A percentile compares a stretch with the other conserved stretches of the same genome.
These are phyloP conservation scores for Paecilomyces variotii DNA, from an alignment of 2,329 filamentous ascomycete genomes.

Conservation along the genomic window DNA sequence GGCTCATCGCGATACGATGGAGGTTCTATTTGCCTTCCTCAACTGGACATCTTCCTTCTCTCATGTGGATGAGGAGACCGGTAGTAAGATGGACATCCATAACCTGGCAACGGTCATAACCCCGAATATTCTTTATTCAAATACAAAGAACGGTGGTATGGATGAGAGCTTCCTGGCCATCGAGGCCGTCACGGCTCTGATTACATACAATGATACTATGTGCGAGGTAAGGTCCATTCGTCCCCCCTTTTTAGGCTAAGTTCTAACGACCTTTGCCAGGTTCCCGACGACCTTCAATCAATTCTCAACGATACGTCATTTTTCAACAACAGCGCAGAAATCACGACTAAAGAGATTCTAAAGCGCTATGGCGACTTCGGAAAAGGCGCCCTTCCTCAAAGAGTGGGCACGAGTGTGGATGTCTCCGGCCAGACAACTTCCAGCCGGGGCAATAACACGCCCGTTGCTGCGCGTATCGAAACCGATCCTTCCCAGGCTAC, in stretches of 20 bases:
- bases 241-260: slow-evolving; percentile 69
- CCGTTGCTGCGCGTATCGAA: slow-evolving; percentile 61
- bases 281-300: slow-evolving; percentile 83
- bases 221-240: slow-evolving; percentile 65
- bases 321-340: slow-evolving; percentile 73
- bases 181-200: slow-evolving; percentile 82
- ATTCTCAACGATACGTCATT: slow-evolving; percentile 76
- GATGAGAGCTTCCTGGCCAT: slow-evolving; percentile 89
- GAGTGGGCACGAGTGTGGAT: slow-evolving; percentile 44
- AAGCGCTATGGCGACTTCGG: slow-evolving; percentile 82
- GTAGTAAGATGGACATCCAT: slow-evolving; percentile 98
- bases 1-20: slow-evolving; percentile 83
- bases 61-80: slow-evolving; percentile 91
- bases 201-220: slow-evolving; percentile 91
- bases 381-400: slow-evolving; percentile 54
- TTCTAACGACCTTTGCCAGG: slow-evolving; percentile 44
- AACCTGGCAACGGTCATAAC: slow-evolving; percentile 96
- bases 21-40: slow-evolving; percentile 90
- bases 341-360: slow-evolving; percentile 95
- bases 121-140: slow-evolving; percentile 82
- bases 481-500: slow-evolving; percentile 67
- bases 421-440: slow-evolving; percentile 39
- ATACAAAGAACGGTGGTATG: slow-evolving; percentile 61
- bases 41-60: slow-evolving; percentile 98
- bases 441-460: slow-evolving; percentile 31